Evolutionary conservation across 257 asterid genomes (phyloP).

Genomic region (Paulownia fortunei): DNA sequence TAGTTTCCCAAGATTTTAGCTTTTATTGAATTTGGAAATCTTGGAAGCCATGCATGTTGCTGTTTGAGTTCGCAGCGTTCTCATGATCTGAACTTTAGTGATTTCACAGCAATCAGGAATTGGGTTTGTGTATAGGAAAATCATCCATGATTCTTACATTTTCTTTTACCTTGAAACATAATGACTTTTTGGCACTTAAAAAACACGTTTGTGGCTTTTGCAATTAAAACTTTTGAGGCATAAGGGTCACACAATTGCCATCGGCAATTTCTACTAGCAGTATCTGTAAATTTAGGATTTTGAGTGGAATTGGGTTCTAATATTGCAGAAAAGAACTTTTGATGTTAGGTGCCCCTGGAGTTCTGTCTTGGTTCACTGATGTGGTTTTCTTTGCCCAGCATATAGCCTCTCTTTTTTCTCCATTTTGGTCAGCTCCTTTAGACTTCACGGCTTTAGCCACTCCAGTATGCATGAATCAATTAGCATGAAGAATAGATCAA

Average conservation of each 20-base stretch:
- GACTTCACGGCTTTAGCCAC: neutral
- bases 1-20: conserved; percentile 24
- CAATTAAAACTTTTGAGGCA: neutral
- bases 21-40: conserved; percentile 9
- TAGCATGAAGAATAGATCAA: neutral
- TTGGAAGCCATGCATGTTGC: conserved; percentile 45
- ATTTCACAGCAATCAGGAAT: neutral
- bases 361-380: neutral
- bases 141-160: neutral
- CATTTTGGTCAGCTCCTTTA: neutral
- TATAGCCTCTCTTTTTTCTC: neutral
- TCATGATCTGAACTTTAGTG: conserved; percentile 38
- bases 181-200: neutral
- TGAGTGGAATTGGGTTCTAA: conserved; percentile 3
- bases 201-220: neutral
- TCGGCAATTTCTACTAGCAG: neutral
- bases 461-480: conserved; percentile 8
- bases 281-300: neutral
- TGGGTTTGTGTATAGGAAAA: neutral
- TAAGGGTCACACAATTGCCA: neutral
- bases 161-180: neutral
- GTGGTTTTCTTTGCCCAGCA: conserved; percentile 10
- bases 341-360: neutral
- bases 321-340: neutral
- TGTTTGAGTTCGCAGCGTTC: conserved; percentile 23